These are phyloP conservation scores for Malassezia arunalokei DNA, from an alignment of 1,284 basidiomycete species.

Conservation along the genomic window DNA sequence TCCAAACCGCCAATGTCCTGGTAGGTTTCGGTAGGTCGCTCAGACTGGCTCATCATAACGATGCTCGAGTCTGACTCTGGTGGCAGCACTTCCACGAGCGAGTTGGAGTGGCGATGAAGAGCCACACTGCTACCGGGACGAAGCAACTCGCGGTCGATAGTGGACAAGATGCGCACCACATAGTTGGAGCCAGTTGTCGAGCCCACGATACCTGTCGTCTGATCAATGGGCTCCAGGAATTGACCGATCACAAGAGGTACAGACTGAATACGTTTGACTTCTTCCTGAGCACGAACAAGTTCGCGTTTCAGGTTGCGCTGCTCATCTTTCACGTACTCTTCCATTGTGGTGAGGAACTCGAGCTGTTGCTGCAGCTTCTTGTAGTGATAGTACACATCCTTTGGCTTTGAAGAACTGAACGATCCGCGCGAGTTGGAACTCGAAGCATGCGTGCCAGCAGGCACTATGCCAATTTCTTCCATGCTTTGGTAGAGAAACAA, in stretches of 20 bases:
- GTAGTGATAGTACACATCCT: conserved; percentile 29
- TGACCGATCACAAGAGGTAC: conserved; percentile 99
- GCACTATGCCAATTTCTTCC: conserved; percentile 41
- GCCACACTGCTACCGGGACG: conserved; percentile 96
- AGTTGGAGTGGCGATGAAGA: conserved; percentile 94
- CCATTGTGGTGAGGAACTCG: conserved; percentile 46
- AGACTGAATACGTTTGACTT: conserved; percentile 97
- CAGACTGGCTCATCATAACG: conserved; percentile 57
- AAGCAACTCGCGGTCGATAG: conserved; percentile 88
- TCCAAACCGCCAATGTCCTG: conserved; percentile 83
- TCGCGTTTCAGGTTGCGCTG: conserved; percentile 95
- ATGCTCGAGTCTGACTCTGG: conserved; percentile 98
- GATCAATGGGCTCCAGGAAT: conserved; percentile 97
- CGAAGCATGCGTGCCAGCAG: conserved; percentile 1
- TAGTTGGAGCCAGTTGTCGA: conserved; percentile 98
- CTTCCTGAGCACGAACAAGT: conserved; percentile 93
- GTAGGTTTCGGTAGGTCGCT: conserved; percentile 54
- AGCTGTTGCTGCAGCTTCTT: conserved; percentile 46
- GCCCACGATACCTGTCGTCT: conserved; percentile 91
- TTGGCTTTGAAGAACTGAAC: too few relatives aligned
- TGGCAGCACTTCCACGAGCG: conserved; percentile 92
- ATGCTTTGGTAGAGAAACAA: conserved; percentile 15
- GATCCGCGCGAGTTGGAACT: background rate
- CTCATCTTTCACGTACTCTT: conserved; percentile 91
- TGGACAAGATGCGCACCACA: conserved; percentile 92